Conservation (phyloP, 2,329 filamentous ascomycete genomes). For the Apiospora hydei region DNA sequence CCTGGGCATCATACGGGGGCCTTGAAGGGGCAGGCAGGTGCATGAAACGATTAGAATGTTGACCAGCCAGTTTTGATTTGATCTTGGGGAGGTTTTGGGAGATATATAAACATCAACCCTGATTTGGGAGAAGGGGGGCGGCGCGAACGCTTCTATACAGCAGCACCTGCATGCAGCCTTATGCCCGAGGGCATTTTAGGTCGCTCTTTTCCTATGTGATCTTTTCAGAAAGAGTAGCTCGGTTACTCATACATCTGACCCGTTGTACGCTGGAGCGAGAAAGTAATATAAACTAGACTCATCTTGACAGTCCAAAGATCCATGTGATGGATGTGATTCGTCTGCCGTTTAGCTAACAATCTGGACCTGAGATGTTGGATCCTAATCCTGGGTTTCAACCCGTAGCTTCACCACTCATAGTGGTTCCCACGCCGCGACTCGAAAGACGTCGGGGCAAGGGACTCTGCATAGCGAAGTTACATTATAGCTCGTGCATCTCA, state of each 20-base stretch:
- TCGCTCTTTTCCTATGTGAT: constrained; percentile 15
- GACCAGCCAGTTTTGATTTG: background rate
- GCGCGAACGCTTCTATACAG: background rate
- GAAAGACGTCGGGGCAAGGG: background rate
- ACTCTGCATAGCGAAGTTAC: background rate
- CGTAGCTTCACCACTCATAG: background rate
- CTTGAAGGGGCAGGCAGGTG: background rate
- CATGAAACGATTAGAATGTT: constrained; percentile 8
- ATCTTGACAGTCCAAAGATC: background rate
- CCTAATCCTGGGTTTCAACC: background rate
- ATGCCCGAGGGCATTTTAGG: background rate
- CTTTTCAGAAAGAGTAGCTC: background rate
- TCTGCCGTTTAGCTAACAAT: background rate
- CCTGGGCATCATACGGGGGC: background rate
- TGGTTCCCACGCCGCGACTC: background rate
- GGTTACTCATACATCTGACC: background rate
- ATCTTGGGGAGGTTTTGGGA: background rate
- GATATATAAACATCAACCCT: background rate
- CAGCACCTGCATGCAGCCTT: background rate
- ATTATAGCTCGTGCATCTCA: background rate
- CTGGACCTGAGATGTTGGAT: background rate
- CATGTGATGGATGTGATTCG: background rate
- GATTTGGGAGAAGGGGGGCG: background rate
- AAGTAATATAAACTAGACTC: background rate
- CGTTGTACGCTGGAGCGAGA: background rate